A percentile compares a stretch with the other conserved stretches of the same genome.
Evolutionary conservation across 1,284 basidiomycete genomes (phyloP).

Genomic region (Sparassis latifolia): DNA sequence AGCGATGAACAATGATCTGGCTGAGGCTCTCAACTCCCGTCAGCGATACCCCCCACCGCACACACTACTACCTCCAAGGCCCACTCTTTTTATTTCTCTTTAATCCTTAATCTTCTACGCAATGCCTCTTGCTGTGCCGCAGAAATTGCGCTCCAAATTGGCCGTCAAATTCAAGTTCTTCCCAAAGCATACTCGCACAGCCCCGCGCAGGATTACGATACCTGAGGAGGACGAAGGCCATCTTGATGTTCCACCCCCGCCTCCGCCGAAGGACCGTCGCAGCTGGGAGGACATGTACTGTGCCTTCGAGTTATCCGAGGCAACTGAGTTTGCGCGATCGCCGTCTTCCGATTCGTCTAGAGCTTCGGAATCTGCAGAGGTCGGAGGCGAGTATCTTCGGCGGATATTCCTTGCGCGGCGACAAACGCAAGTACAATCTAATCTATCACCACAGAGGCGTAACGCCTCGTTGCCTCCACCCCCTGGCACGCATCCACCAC

Average conservation of each 20-base stretch:
- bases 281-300: conserved; percentile 15
- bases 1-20: too few species aligned
- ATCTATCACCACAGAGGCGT: conserved; percentile 3
- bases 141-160: conserved; percentile 18
- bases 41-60: too few species aligned
- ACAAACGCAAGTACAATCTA: conserved; percentile 10
- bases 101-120: conserved; percentile 1
- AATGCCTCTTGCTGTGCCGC: background rate
- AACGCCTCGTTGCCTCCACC: conserved; percentile 1
- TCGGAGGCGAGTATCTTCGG: background rate
- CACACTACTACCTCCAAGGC: too few species aligned
- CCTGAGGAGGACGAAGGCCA: conserved; percentile 2
- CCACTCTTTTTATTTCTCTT: conserved; percentile 1
- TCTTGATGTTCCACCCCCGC: conserved; percentile 13
- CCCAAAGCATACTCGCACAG: conserved; percentile 5
- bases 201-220: conserved; percentile 6
- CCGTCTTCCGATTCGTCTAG: conserved; percentile 10
- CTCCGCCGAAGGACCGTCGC: conserved; percentile 14
- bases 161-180: conserved; percentile 14
- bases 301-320: conserved; percentile 4
- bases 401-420: conserved; percentile 12
- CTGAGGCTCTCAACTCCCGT: too few species aligned
- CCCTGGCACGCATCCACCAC: conserved; percentile 4
- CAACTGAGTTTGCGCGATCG: conserved; percentile 6
- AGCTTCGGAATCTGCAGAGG: background rate